Conservation (phyloP, 2,329 filamentous ascomycete genomes). For the Fusarium mundagurra region DNA sequence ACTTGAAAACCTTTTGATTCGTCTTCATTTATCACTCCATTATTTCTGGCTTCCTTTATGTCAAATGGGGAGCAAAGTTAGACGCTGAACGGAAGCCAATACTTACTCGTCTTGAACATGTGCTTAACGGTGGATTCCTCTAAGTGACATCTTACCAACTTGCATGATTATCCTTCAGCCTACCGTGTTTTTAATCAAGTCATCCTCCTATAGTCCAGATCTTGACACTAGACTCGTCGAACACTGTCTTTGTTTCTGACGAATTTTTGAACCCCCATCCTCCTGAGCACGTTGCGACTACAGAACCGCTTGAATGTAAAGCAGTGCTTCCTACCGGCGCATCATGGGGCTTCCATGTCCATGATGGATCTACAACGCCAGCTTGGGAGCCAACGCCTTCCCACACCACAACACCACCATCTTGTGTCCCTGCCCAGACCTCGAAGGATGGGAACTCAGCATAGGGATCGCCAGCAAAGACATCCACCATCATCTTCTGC, state of each 20-base stretch:
- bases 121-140: not conserved
- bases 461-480: slow-evolving; percentile 56
- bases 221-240: slow-evolving; percentile 40
- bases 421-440: slow-evolving; percentile 68
- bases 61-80: no score
- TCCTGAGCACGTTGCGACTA: slow-evolving; percentile 66
- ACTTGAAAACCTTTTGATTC: not conserved
- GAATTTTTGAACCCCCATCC: slow-evolving; percentile 54
- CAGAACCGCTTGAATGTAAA: slow-evolving; percentile 64
- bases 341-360: slow-evolving; percentile 60
- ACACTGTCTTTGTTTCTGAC: slow-evolving; percentile 18
- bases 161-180: not conserved
- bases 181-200: not conserved
- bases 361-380: slow-evolving; percentile 57
- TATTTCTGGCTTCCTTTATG: no score
- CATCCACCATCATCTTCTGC: slow-evolving; percentile 65
- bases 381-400: slow-evolving; percentile 61
- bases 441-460: slow-evolving; percentile 59
- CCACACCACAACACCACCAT: slow-evolving; percentile 67
- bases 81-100: not conserved
- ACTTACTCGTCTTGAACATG: not conserved
- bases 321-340: slow-evolving; percentile 60
- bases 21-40: no score
- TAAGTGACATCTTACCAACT: not conserved
- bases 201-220: slow-evolving; percentile 41